Conservation (phyloP, 2,329 filamentous ascomycete species). For the Sclerotinia glacialis region DNA sequence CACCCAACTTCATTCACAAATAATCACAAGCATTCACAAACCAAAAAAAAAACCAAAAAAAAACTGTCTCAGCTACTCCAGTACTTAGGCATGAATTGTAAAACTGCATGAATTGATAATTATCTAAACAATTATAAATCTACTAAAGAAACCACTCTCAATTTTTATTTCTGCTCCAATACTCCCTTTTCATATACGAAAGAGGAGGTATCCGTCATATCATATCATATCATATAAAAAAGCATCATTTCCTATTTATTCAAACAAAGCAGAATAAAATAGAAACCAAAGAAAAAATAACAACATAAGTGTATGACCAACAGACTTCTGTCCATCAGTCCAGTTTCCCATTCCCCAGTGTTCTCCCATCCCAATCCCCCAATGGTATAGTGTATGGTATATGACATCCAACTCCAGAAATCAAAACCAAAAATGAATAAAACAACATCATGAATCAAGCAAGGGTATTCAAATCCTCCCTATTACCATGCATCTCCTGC, state of each 20-base stretch:
- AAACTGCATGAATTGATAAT: too few relatives aligned
- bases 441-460: not conserved
- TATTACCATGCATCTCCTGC: not conserved
- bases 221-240: not conserved
- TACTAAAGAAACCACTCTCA: too few relatives aligned
- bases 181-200: too few relatives aligned
- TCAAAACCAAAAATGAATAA: not conserved
- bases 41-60: too few relatives aligned
- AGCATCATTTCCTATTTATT: not conserved
- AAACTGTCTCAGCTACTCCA: too few relatives aligned
- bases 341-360: not conserved
- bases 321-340: not conserved
- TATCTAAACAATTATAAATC: too few relatives aligned
- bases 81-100: too few relatives aligned
- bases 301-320: not conserved
- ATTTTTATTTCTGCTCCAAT: too few relatives aligned
- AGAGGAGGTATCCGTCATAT: too few relatives aligned
- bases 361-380: not conserved
- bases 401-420: slow-evolving; percentile 5
- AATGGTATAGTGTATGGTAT: slow-evolving; percentile 3
- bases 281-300: not conserved
- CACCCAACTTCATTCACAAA: too few relatives aligned
- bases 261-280: not conserved
- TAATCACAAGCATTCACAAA: too few relatives aligned
- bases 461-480: not conserved